Percentiles rank a stretch among this genome's conserved stretches.
These are phyloP conservation scores for Lodderomyces elongisporus DNA, from an alignment of 1,139 yeast genomes.

Conservation along the genomic window DNA sequence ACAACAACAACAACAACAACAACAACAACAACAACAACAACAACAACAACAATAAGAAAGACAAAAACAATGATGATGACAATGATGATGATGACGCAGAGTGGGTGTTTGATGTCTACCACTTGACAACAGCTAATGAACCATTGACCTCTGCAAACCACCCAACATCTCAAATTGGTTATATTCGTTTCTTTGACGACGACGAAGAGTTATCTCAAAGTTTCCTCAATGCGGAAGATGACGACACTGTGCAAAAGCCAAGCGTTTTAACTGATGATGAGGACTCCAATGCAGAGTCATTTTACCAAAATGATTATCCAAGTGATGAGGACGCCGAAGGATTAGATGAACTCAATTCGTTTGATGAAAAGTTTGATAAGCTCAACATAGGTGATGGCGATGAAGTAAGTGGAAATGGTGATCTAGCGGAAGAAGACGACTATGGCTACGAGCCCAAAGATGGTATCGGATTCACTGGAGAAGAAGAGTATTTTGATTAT, in stretches of 20 bases:
- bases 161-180: conserved; percentile 56
- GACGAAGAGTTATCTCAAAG: conserved; percentile 30
- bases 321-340: conserved; percentile 74
- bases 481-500: conserved; percentile 14
- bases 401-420: conserved; percentile 25
- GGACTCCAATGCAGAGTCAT: conserved; percentile 71
- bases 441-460: conserved; percentile 33
- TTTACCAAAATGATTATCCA: conserved; percentile 90
- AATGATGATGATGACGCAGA: conserved; percentile 52
- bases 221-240: conserved; percentile 27
- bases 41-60: no score
- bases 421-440: conserved; percentile 22
- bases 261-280: conserved; percentile 34
- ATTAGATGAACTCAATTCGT: conserved; percentile 20
- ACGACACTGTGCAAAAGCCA: conserved; percentile 41
- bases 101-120: conserved; percentile 86
- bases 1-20: no score
- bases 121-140: conserved; percentile 25
- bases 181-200: conserved; percentile 63
- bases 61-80: no score
- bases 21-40: no score
- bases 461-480: conserved; percentile 19
- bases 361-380: conserved; percentile 28
- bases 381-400: conserved; percentile 15
- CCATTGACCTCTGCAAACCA: conserved; percentile 50